phyloP scores from a whole-genome alignment of 805 yeast genomes.

The Clavispora asparagi region DNA sequence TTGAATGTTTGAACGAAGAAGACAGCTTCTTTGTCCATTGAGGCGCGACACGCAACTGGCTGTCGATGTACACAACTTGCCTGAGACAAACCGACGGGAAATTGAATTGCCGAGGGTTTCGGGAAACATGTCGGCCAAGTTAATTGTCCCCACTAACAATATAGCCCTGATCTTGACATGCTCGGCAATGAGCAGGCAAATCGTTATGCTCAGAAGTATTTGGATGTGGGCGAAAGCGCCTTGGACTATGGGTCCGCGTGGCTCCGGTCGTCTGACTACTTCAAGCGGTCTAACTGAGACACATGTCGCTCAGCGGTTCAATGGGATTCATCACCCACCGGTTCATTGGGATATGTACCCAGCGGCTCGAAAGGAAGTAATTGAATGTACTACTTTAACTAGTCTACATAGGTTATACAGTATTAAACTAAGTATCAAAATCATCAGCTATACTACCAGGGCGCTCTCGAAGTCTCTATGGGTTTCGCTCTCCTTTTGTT shows the following conservation, averaged over 20 bases:
- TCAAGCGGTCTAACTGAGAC: conserved; percentile 39
- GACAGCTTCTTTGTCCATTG: no score
- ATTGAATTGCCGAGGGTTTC: not conserved
- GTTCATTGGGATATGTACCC: no score
- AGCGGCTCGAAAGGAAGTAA: no score
- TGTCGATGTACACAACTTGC: no score
- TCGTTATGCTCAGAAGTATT: conserved; percentile 56
- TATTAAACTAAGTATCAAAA: not conserved
- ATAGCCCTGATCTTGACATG: conserved; percentile 43
- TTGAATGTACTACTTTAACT: not conserved
- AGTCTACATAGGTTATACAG: not conserved
- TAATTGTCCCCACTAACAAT: not conserved
- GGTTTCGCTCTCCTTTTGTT: conserved; percentile 1
- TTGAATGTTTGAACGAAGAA: no score
- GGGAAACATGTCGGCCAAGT: not conserved
- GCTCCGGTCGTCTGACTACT: conserved; percentile 69
- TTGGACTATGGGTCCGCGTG: conserved; percentile 68
- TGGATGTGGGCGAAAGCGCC: conserved; percentile 80
- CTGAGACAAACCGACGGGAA: no score
- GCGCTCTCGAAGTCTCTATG: not conserved
- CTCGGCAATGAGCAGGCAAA: conserved; percentile 42
- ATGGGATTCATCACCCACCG: no score
- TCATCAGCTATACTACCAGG: not conserved
- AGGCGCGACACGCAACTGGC: no score
- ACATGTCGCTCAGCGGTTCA: no score